These are phyloP conservation scores for Fusarium lyarnte DNA, from an alignment of 2,329 filamentous ascomycete genomes.

Conservation along the genomic window DNA sequence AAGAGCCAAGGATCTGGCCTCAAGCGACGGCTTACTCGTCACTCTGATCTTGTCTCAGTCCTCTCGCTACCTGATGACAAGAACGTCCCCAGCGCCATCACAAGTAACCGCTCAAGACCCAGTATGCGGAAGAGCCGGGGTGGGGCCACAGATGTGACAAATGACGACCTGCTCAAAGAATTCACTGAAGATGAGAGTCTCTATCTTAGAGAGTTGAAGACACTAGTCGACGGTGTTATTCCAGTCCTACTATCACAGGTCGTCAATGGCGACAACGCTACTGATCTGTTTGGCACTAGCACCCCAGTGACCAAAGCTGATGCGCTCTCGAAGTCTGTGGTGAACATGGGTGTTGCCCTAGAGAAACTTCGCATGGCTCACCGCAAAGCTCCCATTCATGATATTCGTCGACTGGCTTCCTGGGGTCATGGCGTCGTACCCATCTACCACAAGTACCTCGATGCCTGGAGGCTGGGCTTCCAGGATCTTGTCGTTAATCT, in stretches of 20 bases:
- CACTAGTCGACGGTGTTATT: slow-evolving; percentile 92
- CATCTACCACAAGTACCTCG: slow-evolving; percentile 86
- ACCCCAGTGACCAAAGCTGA: slow-evolving; percentile 62
- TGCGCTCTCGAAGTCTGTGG: slow-evolving; percentile 82
- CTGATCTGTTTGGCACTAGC: slow-evolving; percentile 73
- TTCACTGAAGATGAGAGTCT: slow-evolving; percentile 85
- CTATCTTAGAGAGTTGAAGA: slow-evolving; percentile 91
- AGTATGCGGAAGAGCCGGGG: slow-evolving; percentile 81
- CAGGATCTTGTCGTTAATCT: slow-evolving; percentile 95
- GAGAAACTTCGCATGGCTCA: slow-evolving; percentile 86
- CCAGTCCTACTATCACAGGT: slow-evolving; percentile 90
- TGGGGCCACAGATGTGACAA: slow-evolving; percentile 72
- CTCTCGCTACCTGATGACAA: slow-evolving; percentile 76
- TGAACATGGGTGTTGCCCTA: slow-evolving; percentile 91
- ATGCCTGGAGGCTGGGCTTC: slow-evolving; percentile 91
- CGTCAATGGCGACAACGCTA: slow-evolving; percentile 73
- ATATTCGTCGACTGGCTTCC: slow-evolving; percentile 75
- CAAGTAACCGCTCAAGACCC: slow-evolving; percentile 78
- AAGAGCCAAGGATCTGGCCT: slow-evolving; percentile 62
- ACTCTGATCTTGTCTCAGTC: slow-evolving; percentile 93
- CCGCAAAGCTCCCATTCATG: slow-evolving; percentile 78
- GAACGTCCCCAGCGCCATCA: slow-evolving; percentile 66
- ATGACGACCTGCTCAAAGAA: slow-evolving; percentile 80
- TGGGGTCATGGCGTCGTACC: slow-evolving; percentile 85
- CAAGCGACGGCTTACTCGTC: slow-evolving; percentile 84